Evolutionary conservation across 768 basidiomycete genomes (phyloP).

Genomic region (Tricholomella constricta): DNA sequence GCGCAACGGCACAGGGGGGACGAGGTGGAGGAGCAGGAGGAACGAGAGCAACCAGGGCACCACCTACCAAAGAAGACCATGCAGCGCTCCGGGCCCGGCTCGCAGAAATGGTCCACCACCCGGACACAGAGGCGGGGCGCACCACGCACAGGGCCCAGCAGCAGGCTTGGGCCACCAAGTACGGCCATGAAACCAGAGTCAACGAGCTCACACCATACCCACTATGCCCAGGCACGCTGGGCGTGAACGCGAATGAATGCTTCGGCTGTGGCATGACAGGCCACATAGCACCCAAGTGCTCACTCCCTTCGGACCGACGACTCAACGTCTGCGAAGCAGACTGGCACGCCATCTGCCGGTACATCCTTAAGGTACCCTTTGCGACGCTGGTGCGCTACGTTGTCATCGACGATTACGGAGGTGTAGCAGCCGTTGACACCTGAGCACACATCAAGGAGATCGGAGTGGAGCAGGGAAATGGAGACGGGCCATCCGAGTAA

Average conservation of each 20-base stretch:
- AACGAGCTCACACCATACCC: not conserved
- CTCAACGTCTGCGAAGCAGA: not conserved
- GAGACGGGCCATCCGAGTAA: too few relatives aligned
- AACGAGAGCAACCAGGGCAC: too few relatives aligned
- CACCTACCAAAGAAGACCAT: not conserved
- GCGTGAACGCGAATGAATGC: not conserved
- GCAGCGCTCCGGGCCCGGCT: not conserved
- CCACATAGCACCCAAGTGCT: not conserved
- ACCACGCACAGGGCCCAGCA: not conserved
- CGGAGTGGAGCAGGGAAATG: not conserved
- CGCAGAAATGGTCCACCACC: not conserved
- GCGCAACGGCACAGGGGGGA: too few relatives aligned
- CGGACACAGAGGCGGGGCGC: not conserved
- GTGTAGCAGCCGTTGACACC: not conserved
- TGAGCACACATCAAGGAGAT: not conserved
- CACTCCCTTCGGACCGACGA: not conserved
- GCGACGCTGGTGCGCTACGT: too few relatives aligned
- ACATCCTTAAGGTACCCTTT: not conserved
- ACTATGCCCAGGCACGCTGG: not conserved
- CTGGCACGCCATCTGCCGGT: not conserved
- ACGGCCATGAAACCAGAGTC: not conserved
- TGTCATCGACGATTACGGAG: not conserved
- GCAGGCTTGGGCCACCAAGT: not conserved
- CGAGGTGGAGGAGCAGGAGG: too few relatives aligned
- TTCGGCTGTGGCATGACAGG: not conserved